Evolutionary conservation across 306 rosid species (phyloP), one percentile per base, ranked within the genome.

Genomic region (Rubus idaeus): DNA sequence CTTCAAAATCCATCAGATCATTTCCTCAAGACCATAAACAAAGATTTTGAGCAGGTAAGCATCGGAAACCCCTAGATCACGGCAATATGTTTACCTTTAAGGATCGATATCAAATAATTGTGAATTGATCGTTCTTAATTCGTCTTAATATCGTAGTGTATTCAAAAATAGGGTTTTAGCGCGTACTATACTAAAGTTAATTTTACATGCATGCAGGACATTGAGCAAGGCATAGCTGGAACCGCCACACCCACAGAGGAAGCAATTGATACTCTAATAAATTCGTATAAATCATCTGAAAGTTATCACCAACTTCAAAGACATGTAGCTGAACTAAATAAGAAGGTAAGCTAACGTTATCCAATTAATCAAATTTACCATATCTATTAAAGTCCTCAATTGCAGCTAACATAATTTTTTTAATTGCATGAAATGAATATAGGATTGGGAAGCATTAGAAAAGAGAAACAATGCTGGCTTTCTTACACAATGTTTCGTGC

Each of bases 1-100:
- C 93, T 84, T 67, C 84, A 83, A 50, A 84, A 81, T 70, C 96
- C 93, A 57, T 86, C 96, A 14, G 97, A 92, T 78, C 93, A 90
- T 82, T 92, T 84, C 44, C 77, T 92, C 30, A 86, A 77, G 76
- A 86, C 83, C 76, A 88, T 92, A 30, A 92, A 92, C 89, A 88
- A 81, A 68, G 97, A 92, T 58, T 92, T 92, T 68, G 89, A 78
- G 14, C 80, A 76, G 88, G 96, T 86, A 81, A 55, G 13, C 56
- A n/a, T 40, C 17, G 30, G 30, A 40, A n/a, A 67, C 18, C 8
- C 62, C 10, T 7, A 55, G 30, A 50, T 50, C 55, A 14, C 55
- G 4, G 55, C 1, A 50, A 10, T 50, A 13, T 50, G 13, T 45
- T 45, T 30, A 30, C 2, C 35, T 30, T 30, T 30, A 1, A 30